Conservation (phyloP, 2,329 filamentous ascomycete species). For the Pseudonectria foliicola region DNA sequence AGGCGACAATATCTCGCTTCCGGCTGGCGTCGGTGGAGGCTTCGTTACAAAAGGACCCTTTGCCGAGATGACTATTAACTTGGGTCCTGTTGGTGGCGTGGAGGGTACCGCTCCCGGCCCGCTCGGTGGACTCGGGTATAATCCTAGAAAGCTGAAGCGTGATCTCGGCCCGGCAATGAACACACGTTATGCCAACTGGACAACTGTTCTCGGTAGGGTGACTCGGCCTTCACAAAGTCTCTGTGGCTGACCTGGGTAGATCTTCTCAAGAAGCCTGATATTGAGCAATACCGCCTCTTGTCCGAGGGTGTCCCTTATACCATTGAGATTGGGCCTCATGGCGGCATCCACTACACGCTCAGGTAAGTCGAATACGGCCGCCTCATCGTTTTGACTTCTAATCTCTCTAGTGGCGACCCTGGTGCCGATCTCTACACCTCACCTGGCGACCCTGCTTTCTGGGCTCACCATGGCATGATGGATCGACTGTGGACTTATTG, state of each 20-base stretch:
- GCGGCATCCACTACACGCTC: slow-evolving; percentile 25
- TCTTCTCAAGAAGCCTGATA: slow-evolving; percentile 25
- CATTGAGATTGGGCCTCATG: slow-evolving; percentile 24
- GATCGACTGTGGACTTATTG: slow-evolving; percentile 24
- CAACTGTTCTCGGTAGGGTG: slow-evolving; percentile 11
- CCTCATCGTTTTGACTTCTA: too few species aligned
- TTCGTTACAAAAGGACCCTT: slow-evolving; percentile 41
- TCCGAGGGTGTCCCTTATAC: slow-evolving; percentile 28
- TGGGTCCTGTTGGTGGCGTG: slow-evolving; percentile 25
- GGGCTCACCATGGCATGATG: slow-evolving; percentile 20
- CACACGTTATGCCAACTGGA: slow-evolving; percentile 24
- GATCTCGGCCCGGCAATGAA: slow-evolving; percentile 24
- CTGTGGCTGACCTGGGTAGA: slow-evolving; percentile 3
- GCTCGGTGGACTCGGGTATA: slow-evolving; percentile 24
- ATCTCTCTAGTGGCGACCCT: slow-evolving; percentile 22
- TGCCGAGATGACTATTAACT: slow-evolving; percentile 27
- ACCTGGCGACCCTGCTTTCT: slow-evolving; percentile 23
- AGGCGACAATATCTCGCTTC: slow-evolving; percentile 12
- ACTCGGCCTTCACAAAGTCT: too few species aligned
- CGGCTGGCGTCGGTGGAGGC: slow-evolving; percentile 41
- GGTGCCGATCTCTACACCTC: slow-evolving; percentile 26
- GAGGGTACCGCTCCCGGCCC: slow-evolving; percentile 11
- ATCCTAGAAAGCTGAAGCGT: slow-evolving; percentile 28
- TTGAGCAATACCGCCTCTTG: slow-evolving; percentile 26
- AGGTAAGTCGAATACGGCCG: too few species aligned